These are phyloP conservation scores for Euclidium syriacum DNA, from an alignment of 345 rosid species.

Conservation along the genomic window DNA sequence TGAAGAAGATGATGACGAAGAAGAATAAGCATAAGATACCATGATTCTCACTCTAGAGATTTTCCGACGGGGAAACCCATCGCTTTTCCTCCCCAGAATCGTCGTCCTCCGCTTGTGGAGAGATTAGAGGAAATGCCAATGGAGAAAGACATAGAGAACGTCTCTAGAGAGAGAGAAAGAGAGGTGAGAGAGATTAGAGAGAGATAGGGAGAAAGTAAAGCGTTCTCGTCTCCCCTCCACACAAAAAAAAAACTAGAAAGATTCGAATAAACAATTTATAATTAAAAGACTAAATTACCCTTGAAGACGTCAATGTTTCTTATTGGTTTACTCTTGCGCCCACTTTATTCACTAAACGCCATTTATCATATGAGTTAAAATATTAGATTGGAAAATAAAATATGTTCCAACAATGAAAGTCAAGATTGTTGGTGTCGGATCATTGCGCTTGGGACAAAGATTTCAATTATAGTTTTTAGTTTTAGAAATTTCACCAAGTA, in stretches of 20 bases:
- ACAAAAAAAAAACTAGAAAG: neutral
- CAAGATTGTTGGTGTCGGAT: too few relatives aligned
- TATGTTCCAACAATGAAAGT: too few relatives aligned
- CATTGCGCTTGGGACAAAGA: too few relatives aligned
- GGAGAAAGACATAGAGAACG: slow-evolving; percentile 4
- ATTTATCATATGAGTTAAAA: too few relatives aligned
- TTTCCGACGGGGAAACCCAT: neutral
- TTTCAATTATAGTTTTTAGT: too few relatives aligned
- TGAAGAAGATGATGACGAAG: too few relatives aligned
- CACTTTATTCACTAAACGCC: too few relatives aligned
- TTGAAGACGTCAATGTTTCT: too few relatives aligned
- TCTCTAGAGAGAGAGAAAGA: neutral
- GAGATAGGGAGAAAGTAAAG: neutral
- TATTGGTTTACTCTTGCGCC: too few relatives aligned
- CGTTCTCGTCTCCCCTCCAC: slow-evolving; percentile 9
- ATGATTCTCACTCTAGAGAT: slow-evolving; percentile 2
- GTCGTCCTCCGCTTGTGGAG: neutral
- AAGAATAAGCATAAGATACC: neutral
- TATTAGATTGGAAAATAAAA: too few relatives aligned
- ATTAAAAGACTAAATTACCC: neutral
- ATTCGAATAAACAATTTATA: neutral
- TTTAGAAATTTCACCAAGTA: too few relatives aligned
- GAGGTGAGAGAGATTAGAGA: neutral
- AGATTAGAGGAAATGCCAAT: neutral
- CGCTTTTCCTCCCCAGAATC: neutral